A percentile compares a stretch with the other conserved stretches of the same genome.
Evolutionary conservation across 257 asterid species (phyloP).

Genomic region (Rubia yunnanensis): DNA sequence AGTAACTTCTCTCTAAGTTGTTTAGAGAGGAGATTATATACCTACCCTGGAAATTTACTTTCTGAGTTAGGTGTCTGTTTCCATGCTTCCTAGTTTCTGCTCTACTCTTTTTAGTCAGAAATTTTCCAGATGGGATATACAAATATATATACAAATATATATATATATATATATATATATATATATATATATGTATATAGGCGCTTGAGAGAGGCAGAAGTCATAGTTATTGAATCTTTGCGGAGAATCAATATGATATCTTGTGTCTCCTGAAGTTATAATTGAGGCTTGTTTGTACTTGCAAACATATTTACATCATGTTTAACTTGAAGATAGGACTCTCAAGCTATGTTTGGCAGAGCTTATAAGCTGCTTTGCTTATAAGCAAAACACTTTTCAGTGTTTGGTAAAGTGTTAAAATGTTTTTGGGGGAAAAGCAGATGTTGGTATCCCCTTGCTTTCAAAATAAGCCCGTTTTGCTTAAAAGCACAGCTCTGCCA

Average conservation of each 20-base stretch:
- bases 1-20: background rate
- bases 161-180: too few species aligned
- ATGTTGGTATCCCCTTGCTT: too few species aligned
- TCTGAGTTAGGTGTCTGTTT: background rate
- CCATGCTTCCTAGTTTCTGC: background rate
- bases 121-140: background rate
- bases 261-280: background rate
- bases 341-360: too few species aligned
- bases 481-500: too few species aligned
- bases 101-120: background rate
- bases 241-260: background rate
- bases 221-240: background rate
- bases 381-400: too few species aligned
- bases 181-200: too few species aligned
- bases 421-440: too few species aligned
- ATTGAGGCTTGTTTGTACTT: background rate
- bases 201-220: background rate
- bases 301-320: background rate
- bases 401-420: too few species aligned
- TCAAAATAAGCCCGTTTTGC: too few species aligned
- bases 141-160: too few species aligned
- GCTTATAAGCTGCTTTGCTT: too few species aligned
- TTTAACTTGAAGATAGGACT: background rate
- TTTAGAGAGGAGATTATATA: background rate
- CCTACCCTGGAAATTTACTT: background rate